Evolutionary conservation across 768 basidiomycete species (phyloP), one percentile per base, ranked within the genome.

Genomic region (Pleurotus djamor): DNA sequence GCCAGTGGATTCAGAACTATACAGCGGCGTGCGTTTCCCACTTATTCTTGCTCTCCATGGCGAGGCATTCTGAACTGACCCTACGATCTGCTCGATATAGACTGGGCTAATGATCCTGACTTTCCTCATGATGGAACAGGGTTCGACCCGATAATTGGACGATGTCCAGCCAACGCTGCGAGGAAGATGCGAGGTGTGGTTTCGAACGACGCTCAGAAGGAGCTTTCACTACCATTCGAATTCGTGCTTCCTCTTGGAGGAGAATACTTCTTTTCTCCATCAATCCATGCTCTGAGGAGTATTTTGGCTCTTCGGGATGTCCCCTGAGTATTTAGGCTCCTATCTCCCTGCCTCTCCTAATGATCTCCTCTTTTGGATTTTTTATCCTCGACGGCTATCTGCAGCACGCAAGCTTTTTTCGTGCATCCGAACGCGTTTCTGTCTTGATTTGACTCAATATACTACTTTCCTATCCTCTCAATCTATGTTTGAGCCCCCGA

Each of bases 111-210:
- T 63, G 69, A 67, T 32, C 32, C 65, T 1, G 68, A 52, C 4
- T 79, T 80, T 70, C 74, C 76, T 5, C 68, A 68, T 12, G 66
- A 65, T 51, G 65, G 66, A 57, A 68, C 65, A 12, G 82, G 83
- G 4, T 70, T 81, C 60, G 83, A 83, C 61, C 78, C 82, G 32
- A 70, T 81, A 49, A 79, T 80, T 51, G 80, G 80, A 4, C 71
- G 72, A 62, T 65, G 64, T 33, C 47, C 47, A 14, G 47, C 47
- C 21, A 28, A 14, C 21, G 21, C 47, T 1, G 21, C 16, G 47
- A 14, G 47, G 21, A 48, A 48, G 47, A 48, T 48, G 8, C 8
- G 47, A 8, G 47, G 47, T 17, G 47, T 28, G 21, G 47, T 14
- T 48, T 17, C 47, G 2, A 48, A 48, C 21, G 47, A 48, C 21